Base-by-base conservation (phyloP, 345 rosid genomes). In the Triadica sebifera region DNA sequence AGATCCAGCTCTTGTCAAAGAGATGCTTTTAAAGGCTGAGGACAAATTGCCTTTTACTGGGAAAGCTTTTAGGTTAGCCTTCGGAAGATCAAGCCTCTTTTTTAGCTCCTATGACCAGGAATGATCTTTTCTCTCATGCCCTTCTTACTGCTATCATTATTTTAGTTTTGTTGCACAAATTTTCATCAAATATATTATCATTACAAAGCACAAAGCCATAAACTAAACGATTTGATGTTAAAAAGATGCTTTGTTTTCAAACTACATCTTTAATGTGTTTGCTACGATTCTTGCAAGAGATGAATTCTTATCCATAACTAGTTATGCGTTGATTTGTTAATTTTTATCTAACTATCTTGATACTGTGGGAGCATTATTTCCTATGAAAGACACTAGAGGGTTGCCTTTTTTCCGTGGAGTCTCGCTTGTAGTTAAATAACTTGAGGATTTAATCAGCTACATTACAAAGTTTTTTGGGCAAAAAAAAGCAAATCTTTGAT, bases 11-110 rank as follows among this genome's bases (percentile, higher is more conserved):
- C 79, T 86, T 22, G 68, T 84, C 77, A 81, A 81, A 72, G 90
- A 90, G 70, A 80, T 90, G 87, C 87, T 90, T 52, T 80, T 66
- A 5, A 86, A 86, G 78, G 91, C 91, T 65, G 82, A 85, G 73
- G 91, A 90, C 74, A 90, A 85, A 47, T 59, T 85, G 72, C 93
- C 89, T 34, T 73, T 81, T 74, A 80, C 79, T 6, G 86, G 88
- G 17, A 88, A 80, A 80, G 88, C 88, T 62, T 84, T 84, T 70
- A 82, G 78, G 22, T 75, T 90, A 71, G 90, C 94, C 69, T 88
- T 88, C 79, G 90, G 91, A 58, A 83, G 65, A 63, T 86, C 84
- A 9, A 85, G 82, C 76, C 87, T 89, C 47, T 89, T 89, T n/a
- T 77, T 65, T 75, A 80, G 90, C 74, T 77, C 89, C 12, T 88